Evolutionary conservation across 2,329 filamentous ascomycete genomes (phyloP), one percentile per base, ranked within the genome.

Genomic region (Byssothecium circinans): DNA sequence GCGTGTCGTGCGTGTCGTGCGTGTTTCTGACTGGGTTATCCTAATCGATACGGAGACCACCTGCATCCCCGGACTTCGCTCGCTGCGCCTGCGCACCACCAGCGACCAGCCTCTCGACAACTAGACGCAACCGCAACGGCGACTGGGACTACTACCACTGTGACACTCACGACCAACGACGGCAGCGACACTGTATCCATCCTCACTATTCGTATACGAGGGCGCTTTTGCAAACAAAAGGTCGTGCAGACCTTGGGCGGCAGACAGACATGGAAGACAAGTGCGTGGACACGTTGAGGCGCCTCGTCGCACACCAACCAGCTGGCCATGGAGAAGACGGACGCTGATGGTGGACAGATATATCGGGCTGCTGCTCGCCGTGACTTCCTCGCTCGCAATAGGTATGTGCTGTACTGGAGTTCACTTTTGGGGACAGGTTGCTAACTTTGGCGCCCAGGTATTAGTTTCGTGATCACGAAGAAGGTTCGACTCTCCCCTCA

Each of bases 381-480:
- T 74, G 47, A 65, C 64, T 42, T 72, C 70, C n/a, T 72, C 70
- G 42, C 57, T 72, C 33, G 68, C 68, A 36, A 72, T 72, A 44
- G 69, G 68, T 69, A 60, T 40, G 62, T 52, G 15, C 19, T 8
- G 22, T n/a, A 8, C 25, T 25, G 17, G 43, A 23, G 15, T 10
- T 11, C 17, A n/a, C 17, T 19, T 14, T 7, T 25, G 20, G 18
- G 18, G 25, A 3, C 20, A 18, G 10, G 6, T 25, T 43, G 44
- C 61, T 65, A 53, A 65, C 40, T 29, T 25, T 18, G 30, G n/a
- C 12, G 12, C 8, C 5, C 61, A 94, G 90, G 91, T 67, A 91
- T 89, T 42, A 96, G 91, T 81, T 99, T 99, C 73, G 92, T 99
- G 60, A 96, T 99, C 65, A 99, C 95, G 39, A 99, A 99, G 77